Percentiles rank a stretch among this genome's conserved stretches.
Conservation (phyloP, 2,329 filamentous ascomycete genomes). For the Apiospora hydei region DNA sequence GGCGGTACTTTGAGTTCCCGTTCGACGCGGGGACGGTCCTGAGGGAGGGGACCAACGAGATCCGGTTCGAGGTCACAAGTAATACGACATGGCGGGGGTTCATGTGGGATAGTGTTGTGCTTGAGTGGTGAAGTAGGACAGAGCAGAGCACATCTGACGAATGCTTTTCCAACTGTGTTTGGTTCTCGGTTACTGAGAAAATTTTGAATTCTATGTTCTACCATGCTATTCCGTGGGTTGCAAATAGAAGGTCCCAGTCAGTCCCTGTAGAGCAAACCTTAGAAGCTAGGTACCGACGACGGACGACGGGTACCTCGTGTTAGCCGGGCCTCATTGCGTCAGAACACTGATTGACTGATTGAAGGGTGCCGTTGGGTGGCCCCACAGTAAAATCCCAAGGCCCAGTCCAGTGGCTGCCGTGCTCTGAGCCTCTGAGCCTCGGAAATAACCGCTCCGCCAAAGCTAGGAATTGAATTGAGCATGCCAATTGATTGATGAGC, state of each 20-base stretch:
- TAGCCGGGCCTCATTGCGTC: slow-evolving; percentile 13
- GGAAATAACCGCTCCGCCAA: slow-evolving; percentile 21
- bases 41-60: slow-evolving; percentile 35
- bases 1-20: slow-evolving; percentile 52
- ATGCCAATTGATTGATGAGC: slow-evolving; percentile 10
- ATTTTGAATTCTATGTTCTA: too few species aligned
- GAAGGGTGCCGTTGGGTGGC: not conserved
- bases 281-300: not conserved
- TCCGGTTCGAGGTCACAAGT: slow-evolving; percentile 35
- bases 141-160: not conserved
- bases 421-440: not conserved
- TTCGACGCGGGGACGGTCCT: slow-evolving; percentile 33
- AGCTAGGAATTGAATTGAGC: not conserved
- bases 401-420: not conserved
- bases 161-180: too few species aligned
- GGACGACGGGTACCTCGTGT: not conserved
- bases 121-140: slow-evolving; percentile 35
- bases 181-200: too few species aligned
- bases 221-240: too few species aligned
- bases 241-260: too few species aligned
- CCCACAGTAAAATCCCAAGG: slow-evolving; percentile 8
- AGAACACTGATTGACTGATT: not conserved
- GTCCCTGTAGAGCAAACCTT: too few species aligned
- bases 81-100: slow-evolving; percentile 40
- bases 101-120: slow-evolving; percentile 39